Conservation (phyloP, 2,329 filamentous ascomycete species). For the Didymella arachidicola region DNA sequence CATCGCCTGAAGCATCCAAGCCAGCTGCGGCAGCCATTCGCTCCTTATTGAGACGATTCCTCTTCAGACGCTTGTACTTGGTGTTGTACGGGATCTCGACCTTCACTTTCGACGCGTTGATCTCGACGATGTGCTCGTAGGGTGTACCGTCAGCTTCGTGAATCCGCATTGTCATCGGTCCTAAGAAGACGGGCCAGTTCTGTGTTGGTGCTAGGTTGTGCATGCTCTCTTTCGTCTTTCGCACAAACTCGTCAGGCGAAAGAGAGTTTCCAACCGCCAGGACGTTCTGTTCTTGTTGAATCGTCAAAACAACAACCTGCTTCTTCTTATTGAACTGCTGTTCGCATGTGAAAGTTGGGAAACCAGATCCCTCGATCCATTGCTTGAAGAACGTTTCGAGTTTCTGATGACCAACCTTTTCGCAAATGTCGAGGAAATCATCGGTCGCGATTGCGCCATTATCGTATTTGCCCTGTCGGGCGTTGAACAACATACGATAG, state of each 20-base stretch:
- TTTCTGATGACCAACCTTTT: slow-evolving; percentile 86
- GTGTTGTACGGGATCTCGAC: slow-evolving; percentile 99
- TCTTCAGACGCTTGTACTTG: slow-evolving; percentile 96
- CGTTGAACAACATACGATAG: slow-evolving; percentile 83
- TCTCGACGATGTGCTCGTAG: slow-evolving; percentile 97
- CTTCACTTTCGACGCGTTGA: slow-evolving; percentile 83
- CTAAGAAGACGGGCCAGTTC: slow-evolving; percentile 83
- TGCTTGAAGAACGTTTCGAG: slow-evolving; percentile 92
- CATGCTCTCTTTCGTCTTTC: slow-evolving; percentile 81
- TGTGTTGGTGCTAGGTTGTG: slow-evolving; percentile 73
- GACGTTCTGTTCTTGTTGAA: slow-evolving; percentile 67
- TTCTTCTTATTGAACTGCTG: slow-evolving; percentile 98
- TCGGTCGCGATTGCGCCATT: slow-evolving; percentile 76
- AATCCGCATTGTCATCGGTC: slow-evolving; percentile 96
- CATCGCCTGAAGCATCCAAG: slow-evolving; percentile 68
- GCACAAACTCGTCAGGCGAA: slow-evolving; percentile 78
- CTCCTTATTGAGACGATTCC: slow-evolving; percentile 83
- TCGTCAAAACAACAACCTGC: slow-evolving; percentile 88
- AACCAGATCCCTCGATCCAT: slow-evolving; percentile 89
- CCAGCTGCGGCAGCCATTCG: slow-evolving; percentile 70
- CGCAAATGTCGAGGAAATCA: slow-evolving; percentile 81
- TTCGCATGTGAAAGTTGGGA: slow-evolving; percentile 83
- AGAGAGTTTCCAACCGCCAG: slow-evolving; percentile 53
- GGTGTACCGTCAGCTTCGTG: slow-evolving; percentile 98
- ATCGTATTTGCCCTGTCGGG: slow-evolving; percentile 78